Percentiles rank a stretch among this genome's conserved stretches.
These are phyloP conservation scores for Naganishia sp. DNA, from an alignment of 1,284 basidiomycete genomes.

Conservation along the genomic window DNA sequence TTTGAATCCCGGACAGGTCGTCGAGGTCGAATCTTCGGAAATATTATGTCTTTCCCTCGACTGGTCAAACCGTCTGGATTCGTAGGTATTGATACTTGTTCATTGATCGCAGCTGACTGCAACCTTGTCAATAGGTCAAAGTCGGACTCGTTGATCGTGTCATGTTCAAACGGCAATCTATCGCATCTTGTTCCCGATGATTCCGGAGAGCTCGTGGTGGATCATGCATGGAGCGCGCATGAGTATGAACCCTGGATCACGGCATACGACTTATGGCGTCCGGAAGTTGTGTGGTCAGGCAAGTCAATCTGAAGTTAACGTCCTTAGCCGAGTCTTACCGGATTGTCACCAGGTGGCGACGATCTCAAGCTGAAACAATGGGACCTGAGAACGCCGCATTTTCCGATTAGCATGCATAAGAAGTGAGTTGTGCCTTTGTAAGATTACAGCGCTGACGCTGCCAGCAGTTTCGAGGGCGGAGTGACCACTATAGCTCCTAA, in stretches of 20 bases:
- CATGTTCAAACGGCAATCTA: conserved; percentile 74
- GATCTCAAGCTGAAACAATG: conserved; percentile 83
- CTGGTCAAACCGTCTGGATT: conserved; percentile 68
- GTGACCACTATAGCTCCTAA: conserved; percentile 88
- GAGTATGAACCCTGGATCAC: conserved; percentile 94
- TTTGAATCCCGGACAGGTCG: conserved; percentile 57
- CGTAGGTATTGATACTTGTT: conserved; percentile 37
- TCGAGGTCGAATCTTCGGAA: conserved; percentile 63
- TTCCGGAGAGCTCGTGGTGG: conserved; percentile 56
- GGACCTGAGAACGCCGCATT: conserved; percentile 73
- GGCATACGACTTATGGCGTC: conserved; percentile 83
- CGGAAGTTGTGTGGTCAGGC: conserved; percentile 81
- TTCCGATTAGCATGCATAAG: conserved; percentile 72
- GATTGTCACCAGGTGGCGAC: conserved; percentile 71
- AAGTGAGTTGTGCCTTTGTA: conserved; percentile 56
- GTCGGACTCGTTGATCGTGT: conserved; percentile 67
- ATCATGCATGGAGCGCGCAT: conserved; percentile 78
- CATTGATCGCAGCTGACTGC: not conserved
- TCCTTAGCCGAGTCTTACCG: not conserved
- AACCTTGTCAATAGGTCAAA: not conserved
- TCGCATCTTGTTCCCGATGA: conserved; percentile 61
- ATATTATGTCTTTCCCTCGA: conserved; percentile 81
- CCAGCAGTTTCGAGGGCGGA: conserved; percentile 79
- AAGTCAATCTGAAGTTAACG: conserved; percentile 29
- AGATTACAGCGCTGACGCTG: not conserved